Base-by-base conservation (phyloP, 2,329 filamentous ascomycete species). In the Hypoxylon sp. region DNA sequence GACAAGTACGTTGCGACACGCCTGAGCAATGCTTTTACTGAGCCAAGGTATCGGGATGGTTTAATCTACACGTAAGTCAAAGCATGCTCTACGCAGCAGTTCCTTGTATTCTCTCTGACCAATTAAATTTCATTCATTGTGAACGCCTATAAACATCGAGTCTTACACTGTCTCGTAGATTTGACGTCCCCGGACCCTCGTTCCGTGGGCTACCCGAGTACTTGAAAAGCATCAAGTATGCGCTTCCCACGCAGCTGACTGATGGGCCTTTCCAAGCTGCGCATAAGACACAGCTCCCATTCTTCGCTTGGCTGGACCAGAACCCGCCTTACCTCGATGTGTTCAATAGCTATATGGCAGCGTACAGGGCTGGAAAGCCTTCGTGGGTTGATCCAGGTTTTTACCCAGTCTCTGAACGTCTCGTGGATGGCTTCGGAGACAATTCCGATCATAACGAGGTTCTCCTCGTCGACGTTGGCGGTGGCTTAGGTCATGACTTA, bases 381-480 rank as follows among this genome's bases (percentile, higher is more conserved):
- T 74, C 76, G 5, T 81, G 77, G 79, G 74, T 73, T 34, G 78
- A 79, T 54, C 65, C 71, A 5, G 74, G 72, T 3, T 76, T 77
- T 45, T 73, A 71, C 25, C 71, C 71, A 2, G 57, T 73, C 6
- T 48, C 54, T 9, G 68, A 71, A 6, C 70, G 67, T 4, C 67
- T 74, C 6, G 32, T 51, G 1, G 57, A 74, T 0, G 70, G 73
- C 0, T 71, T 73, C 5, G 65, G 67, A 0, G 34, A 23, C n/a
- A 27, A 29, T 0, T 30, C 67, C 9, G 65, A 51, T 6, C 54
- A 63, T 2, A 73, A 77, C 5, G 76, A 74, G 0, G 73, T 76
- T 3, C 71, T 82, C 7, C 60, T 81, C 12, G 79, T 82, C 4
- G 80, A 82, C 41, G 72, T 82, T 1, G 80, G 80, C 1, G 80